Evolutionary conservation across 1,139 yeast genomes (phyloP).

Genomic region (Hemisphaericaspora xylofermentans): DNA sequence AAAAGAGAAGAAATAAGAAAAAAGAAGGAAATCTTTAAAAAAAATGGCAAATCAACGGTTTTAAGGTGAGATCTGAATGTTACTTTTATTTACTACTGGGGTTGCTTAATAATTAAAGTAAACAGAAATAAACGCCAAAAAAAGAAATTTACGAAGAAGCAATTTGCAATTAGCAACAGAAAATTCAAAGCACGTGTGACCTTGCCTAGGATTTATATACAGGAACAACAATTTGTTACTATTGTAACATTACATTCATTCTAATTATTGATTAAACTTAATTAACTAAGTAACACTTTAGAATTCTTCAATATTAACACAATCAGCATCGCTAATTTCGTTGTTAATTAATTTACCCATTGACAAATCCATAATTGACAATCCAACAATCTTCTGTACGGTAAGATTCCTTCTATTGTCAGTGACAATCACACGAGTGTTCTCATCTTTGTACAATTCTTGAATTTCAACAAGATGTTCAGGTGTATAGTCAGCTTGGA

Average conservation of each 20-base stretch:
- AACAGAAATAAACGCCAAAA: not conserved
- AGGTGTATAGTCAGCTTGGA: slow-evolving; percentile 39
- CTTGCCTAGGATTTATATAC: not conserved
- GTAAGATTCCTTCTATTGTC: slow-evolving; percentile 27
- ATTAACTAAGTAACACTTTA: too few relatives aligned
- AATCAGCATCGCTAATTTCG: slow-evolving; percentile 13
- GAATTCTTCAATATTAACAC: slow-evolving; percentile 13
- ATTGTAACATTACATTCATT: not conserved
- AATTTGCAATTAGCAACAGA: too few relatives aligned
- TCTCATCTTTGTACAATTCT: slow-evolving; percentile 23
- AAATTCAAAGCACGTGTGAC: not conserved
- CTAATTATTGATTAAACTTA: too few relatives aligned
- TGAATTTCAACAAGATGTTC: slow-evolving; percentile 47
- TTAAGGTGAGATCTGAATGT: too few relatives aligned
- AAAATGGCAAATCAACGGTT: not conserved
- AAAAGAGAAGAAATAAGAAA: not conserved
- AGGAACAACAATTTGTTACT: not conserved
- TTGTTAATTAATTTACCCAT: slow-evolving; percentile 35
- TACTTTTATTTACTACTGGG: too few relatives aligned
- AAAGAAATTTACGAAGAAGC: not conserved
- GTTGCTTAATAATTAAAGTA: not conserved
- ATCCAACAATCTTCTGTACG: slow-evolving; percentile 56
- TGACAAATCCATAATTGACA: slow-evolving; percentile 60
- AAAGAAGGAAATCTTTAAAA: not conserved
- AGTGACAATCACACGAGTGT: slow-evolving; percentile 9